Base-by-base conservation (phyloP, 768 basidiomycete genomes). In the Collybia sp. region DNA sequence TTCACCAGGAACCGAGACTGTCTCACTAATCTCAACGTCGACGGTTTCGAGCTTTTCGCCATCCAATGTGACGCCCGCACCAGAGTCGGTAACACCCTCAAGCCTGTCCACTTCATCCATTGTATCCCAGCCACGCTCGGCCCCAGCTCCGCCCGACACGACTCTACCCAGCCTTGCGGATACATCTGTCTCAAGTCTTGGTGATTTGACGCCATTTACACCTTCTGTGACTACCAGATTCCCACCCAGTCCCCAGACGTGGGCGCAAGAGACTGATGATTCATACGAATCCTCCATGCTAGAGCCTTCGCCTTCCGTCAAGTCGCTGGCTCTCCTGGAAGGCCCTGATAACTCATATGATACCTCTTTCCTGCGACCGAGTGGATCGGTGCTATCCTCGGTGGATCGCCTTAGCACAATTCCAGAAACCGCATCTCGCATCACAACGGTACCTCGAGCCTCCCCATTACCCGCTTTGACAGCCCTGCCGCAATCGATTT, bases 241-340 rank as follows among this genome's bases (percentile, higher is more conserved):
- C 1, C 69, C 72, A 15, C 65, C 59, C 15, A 75, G 66, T 49
- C 72, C 57, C 49, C 65, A 60, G 16, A 51, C 42, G 56, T 90
- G 85, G 83, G 80, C 75, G 2, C 60, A 73, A 2, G 82, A 81
- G 54, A 83, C 82, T 0, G 80, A 87, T 44, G 58, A 71, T 9
- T 84, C 88, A 0, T 91, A 85, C 50, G 88, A 90, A 16, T 89
- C 89, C 0, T 85, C 86, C 1, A 66, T 85, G n/a, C 67, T 92
- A 17, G 70, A 67, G 5, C 82, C 88, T 1, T 88, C 89, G 2
- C 85, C 84, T 13, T 83, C 84, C 16, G 67, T 78, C 3, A 62
- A 62, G 17, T 77, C 76, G 3, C 46, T 76, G 16, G 71, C 69
- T 18, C 59, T 88, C 37, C 79, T 75, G 1, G 87, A 91, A 37